A percentile compares a stretch with the other conserved stretches of the same genome.
Evolutionary conservation across 495 filamentous ascomycete genomes (phyloP).

Genomic region (Eremomyces bilateralis): DNA sequence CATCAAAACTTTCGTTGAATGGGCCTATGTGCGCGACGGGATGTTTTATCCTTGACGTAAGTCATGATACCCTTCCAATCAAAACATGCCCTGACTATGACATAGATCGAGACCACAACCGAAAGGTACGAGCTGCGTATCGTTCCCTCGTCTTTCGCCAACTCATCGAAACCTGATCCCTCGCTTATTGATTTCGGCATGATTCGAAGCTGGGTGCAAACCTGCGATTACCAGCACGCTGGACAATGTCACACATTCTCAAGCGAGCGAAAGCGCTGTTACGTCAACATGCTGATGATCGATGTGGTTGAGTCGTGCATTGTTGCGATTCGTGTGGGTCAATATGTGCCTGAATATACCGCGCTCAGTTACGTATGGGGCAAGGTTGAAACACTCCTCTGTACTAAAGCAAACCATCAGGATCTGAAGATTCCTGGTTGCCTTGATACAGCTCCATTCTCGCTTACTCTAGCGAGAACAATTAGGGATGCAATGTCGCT

Average conservation of each 20-base stretch:
- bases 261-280: neutral
- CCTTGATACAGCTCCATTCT: neutral
- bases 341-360: neutral
- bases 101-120: too few relatives aligned
- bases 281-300: neutral
- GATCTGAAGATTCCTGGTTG: neutral
- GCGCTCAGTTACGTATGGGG: neutral
- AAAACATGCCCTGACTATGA: too few relatives aligned
- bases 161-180: too few relatives aligned
- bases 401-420: neutral
- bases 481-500: constrained; percentile 11
- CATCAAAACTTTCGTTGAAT: too few relatives aligned
- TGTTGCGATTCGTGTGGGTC: neutral
- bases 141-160: too few relatives aligned
- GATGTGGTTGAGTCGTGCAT: neutral
- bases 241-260: neutral
- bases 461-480: constrained; percentile 3
- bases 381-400: neutral
- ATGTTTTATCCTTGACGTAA: too few relatives aligned
- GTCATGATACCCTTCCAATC: too few relatives aligned
- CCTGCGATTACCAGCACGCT: neutral
- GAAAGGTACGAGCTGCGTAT: too few relatives aligned
- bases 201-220: neutral
- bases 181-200: neutral
- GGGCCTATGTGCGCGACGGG: too few relatives aligned